Conservation (phyloP, 306 rosid genomes). For the Malus asiatica region DNA sequence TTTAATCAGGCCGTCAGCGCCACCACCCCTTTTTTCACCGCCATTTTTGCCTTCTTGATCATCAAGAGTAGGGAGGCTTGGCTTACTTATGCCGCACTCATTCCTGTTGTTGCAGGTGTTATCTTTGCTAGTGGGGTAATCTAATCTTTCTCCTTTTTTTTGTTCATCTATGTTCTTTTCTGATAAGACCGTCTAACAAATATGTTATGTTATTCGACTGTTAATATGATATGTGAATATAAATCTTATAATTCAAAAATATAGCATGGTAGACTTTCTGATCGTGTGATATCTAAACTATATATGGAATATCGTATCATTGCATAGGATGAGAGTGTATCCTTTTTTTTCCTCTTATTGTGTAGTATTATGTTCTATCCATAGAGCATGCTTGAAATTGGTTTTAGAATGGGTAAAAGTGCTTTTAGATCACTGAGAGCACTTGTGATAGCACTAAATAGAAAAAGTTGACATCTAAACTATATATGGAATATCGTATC, state of each 20-base stretch:
- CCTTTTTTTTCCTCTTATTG: not conserved
- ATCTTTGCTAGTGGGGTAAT: conserved; percentile 24
- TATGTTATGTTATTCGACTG: not conserved
- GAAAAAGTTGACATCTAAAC: not conserved
- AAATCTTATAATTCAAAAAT: not conserved
- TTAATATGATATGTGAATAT: not conserved
- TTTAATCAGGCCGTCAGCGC: conserved; percentile 22
- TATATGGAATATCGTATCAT: not conserved
- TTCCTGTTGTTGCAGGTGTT: conserved; percentile 24
- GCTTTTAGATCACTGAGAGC: not conserved
- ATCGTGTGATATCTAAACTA: not conserved
- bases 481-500: not conserved
- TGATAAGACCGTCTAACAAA: not conserved
- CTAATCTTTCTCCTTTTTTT: not conserved
- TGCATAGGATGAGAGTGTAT: not conserved
- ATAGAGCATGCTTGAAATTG: not conserved
- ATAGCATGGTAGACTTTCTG: not conserved
- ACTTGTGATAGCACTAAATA: not conserved
- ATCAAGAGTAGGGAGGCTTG: conserved; percentile 16
- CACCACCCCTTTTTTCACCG: conserved; percentile 25
- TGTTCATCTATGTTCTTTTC: not conserved
- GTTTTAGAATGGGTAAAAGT: not conserved
- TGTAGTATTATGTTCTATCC: not conserved
- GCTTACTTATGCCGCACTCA: conserved; percentile 10
- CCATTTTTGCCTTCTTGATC: conserved; percentile 15